Conservation (phyloP, 2,329 filamentous ascomycete species). For the Dactylellina haptotyla region DNA sequence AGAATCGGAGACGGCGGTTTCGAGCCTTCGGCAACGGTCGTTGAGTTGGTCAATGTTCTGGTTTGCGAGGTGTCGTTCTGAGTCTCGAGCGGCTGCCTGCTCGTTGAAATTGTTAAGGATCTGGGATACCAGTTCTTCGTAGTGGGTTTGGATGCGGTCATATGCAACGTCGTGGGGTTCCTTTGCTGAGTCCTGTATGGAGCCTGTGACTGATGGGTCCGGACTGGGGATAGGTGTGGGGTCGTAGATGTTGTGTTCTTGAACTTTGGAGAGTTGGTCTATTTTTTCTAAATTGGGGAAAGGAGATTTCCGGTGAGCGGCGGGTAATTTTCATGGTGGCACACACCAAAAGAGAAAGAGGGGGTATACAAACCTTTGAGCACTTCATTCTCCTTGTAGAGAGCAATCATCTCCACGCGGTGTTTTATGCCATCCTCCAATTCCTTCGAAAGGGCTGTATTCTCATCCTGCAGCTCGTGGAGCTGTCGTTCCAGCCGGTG, state of each 20-base stretch:
- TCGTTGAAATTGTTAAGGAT: conserved; percentile 47
- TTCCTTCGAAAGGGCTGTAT: conserved; percentile 36
- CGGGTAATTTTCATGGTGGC: neutral
- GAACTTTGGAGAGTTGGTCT: conserved; percentile 37
- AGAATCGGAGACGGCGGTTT: conserved; percentile 46
- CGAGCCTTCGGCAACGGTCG: conserved; percentile 46
- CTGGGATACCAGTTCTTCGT: conserved; percentile 45
- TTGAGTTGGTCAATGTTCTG: conserved; percentile 51
- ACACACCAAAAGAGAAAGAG: neutral
- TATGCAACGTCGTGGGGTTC: conserved; percentile 31
- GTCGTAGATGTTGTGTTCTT: conserved; percentile 20
- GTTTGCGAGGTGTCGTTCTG: conserved; percentile 41
- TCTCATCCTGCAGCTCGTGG: conserved; percentile 53
- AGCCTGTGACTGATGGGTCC: conserved; percentile 41
- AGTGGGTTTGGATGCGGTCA: conserved; percentile 44
- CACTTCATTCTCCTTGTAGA: conserved; percentile 47
- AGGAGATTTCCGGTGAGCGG: neutral
- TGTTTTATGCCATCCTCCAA: conserved; percentile 41
- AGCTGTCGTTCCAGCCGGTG: conserved; percentile 47
- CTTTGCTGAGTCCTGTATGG: conserved; percentile 5
- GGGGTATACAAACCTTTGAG: conserved; percentile 31
- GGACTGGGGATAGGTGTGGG: conserved; percentile 47
- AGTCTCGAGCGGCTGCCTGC: conserved; percentile 28
- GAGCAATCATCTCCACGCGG: conserved; percentile 46
- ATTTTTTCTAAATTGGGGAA: conserved; percentile 30